These are phyloP conservation scores for Boletus speciosus DNA, from an alignment of 768 basidiomycete species.

Conservation along the genomic window DNA sequence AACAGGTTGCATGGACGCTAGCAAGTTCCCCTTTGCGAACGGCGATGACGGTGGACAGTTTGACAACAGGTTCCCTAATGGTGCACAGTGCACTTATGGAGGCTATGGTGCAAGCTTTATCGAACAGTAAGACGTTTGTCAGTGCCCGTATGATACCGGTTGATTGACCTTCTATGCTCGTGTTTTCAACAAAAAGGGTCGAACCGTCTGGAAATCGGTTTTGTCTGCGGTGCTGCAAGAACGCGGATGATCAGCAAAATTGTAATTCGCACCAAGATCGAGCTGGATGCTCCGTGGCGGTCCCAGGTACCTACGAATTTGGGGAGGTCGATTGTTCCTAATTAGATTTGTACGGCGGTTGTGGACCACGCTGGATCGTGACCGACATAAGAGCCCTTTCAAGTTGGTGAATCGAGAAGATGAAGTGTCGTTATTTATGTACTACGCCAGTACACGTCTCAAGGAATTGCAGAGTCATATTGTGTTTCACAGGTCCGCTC, in stretches of 20 bases:
- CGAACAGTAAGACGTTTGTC: constrained; percentile 36
- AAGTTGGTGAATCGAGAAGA: not conserved
- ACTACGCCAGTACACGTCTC: not conserved
- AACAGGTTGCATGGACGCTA: constrained; percentile 37
- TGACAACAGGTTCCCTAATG: constrained; percentile 49
- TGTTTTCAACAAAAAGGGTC: constrained; percentile 31
- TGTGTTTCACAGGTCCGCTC: no score
- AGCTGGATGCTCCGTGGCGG: constrained; percentile 38
- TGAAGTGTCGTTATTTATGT: not conserved
- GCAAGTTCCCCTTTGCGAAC: constrained; percentile 30
- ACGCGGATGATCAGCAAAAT: constrained; percentile 40
- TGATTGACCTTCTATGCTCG: not conserved
- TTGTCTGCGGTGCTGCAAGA: constrained; percentile 47
- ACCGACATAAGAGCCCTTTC: not conserved
- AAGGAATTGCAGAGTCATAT: no score
- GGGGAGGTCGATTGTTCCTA: constrained; percentile 36
- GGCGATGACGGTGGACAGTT: constrained; percentile 48
- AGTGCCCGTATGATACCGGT: not conserved
- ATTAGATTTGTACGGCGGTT: constrained; percentile 10
- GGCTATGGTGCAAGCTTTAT: constrained; percentile 52
- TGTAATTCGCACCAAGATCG: constrained; percentile 52
- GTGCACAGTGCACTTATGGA: constrained; percentile 51
- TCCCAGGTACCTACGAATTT: constrained; percentile 48
- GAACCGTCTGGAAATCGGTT: constrained; percentile 46
- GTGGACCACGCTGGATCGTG: constrained; percentile 15